These are phyloP conservation scores for Stagonosporopsis chrysanthemi DNA, from an alignment of 2,329 filamentous ascomycete species.

Conservation along the genomic window DNA sequence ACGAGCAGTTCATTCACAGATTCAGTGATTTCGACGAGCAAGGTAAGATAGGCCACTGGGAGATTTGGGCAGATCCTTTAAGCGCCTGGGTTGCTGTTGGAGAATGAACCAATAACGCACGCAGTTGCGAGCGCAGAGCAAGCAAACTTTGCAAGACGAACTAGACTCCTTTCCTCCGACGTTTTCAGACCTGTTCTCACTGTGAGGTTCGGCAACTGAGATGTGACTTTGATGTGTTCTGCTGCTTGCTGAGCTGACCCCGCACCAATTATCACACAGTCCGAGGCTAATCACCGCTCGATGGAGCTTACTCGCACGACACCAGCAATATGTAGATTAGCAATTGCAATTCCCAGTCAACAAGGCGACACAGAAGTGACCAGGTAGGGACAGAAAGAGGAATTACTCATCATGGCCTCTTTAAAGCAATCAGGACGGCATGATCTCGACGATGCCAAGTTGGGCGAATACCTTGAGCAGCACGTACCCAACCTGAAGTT, in stretches of 20 bases:
- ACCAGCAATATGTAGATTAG: conserved; percentile 1
- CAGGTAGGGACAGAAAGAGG: neutral
- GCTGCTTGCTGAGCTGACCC: conserved; percentile 5
- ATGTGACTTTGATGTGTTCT: neutral
- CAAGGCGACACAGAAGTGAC: neutral
- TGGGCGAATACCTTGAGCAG: conserved; percentile 40
- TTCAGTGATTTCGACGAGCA: conserved; percentile 51
- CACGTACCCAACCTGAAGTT: conserved; percentile 35
- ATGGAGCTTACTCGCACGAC: conserved; percentile 19
- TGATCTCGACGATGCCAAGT: conserved; percentile 40
- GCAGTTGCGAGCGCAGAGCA: neutral
- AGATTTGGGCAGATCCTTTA: conserved; percentile 56
- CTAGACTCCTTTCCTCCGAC: neutral
- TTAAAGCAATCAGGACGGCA: conserved; percentile 32
- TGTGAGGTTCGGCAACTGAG: neutral
- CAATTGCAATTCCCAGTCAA: neutral
- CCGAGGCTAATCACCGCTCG: conserved; percentile 23
- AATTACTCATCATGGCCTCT: neutral
- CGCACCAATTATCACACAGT: conserved; percentile 19
- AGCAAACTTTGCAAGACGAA: neutral
- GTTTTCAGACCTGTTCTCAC: neutral
- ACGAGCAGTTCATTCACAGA: conserved; percentile 52
- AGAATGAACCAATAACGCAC: conserved; percentile 16
- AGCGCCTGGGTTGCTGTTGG: conserved; percentile 53
- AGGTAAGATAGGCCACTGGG: conserved; percentile 52